Evolutionary conservation across 306 rosid genomes (phyloP).

Genomic region (Trifolium pratense): DNA sequence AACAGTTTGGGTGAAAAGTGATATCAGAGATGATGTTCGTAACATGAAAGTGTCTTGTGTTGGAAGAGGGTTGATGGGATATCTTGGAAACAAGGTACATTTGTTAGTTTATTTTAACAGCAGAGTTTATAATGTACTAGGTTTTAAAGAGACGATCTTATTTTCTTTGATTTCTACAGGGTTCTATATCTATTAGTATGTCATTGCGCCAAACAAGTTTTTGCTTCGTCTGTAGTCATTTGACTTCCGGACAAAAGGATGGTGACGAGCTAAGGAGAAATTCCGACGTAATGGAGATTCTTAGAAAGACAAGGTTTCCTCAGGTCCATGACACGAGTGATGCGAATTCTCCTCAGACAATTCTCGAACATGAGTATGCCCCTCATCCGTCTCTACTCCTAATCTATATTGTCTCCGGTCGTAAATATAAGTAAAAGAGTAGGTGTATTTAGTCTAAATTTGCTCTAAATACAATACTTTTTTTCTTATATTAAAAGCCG

Average conservation of each 20-base stretch:
- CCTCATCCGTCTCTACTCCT: conserved; percentile 29
- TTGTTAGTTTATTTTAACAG: conserved; percentile 32
- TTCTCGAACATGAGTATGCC: conserved; percentile 87
- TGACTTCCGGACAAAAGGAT: conserved; percentile 97
- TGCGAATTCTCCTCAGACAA: conserved; percentile 73
- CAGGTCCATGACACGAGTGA: conserved; percentile 62
- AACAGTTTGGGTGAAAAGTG: conserved; percentile 87
- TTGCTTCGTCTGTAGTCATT: conserved; percentile 96
- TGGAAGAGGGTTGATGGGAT: conserved; percentile 99
- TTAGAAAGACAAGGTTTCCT: conserved; percentile 92
- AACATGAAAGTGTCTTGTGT: conserved; percentile 95
- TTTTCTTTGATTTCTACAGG: conserved; percentile 69
- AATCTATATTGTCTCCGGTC: neutral
- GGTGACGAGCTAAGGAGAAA: conserved; percentile 96
- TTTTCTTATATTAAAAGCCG: too few relatives aligned
- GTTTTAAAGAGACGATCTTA: conserved; percentile 30
- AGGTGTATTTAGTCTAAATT: too few relatives aligned
- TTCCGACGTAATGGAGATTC: conserved; percentile 94
- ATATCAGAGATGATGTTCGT: conserved; percentile 74
- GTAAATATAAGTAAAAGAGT: too few relatives aligned
- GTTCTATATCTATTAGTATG: conserved; percentile 97
- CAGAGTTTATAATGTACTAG: conserved; percentile 11
- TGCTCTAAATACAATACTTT: too few relatives aligned
- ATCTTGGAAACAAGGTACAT: conserved; percentile 97
- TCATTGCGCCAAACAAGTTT: conserved; percentile 94